Percentiles rank a stretch among this genome's conserved stretches.
These are phyloP conservation scores for Solanum tarapatanum DNA, from an alignment of 257 asterid genomes.

Conservation along the genomic window DNA sequence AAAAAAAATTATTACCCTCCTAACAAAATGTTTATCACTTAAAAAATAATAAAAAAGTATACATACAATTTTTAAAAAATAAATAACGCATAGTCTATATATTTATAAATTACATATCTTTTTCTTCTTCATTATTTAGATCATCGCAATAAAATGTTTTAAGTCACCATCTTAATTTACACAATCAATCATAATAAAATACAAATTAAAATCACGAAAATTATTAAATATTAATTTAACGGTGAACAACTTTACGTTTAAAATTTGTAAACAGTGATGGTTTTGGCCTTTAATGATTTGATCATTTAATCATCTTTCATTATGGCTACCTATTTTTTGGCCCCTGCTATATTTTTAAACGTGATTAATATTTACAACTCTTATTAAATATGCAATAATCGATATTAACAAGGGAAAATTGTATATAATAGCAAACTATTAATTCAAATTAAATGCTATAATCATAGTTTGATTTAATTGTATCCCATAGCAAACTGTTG, in stretches of 20 bases:
- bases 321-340: neutral
- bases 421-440: too few species aligned
- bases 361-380: neutral
- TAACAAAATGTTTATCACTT: neutral
- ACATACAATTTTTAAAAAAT: neutral
- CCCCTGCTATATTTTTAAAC: neutral
- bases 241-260: neutral
- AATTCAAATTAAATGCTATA: too few species aligned
- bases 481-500: too few species aligned
- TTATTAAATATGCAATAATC: neutral
- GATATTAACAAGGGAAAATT: neutral
- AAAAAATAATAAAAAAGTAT: neutral
- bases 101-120: neutral
- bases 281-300: slow-evolving; percentile 12
- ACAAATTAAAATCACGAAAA: neutral
- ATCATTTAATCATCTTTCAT: slow-evolving; percentile 20
- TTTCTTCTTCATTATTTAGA: neutral
- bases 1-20: neutral
- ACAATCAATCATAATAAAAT: neutral
- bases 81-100: neutral
- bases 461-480: too few species aligned
- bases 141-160: neutral
- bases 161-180: neutral
- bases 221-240: neutral
- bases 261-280: neutral